Evolutionary conservation across 371 early-diverging fungal species (phyloP), one percentile per base, ranked within the genome.

Genomic region (Mucor ambiguus): DNA sequence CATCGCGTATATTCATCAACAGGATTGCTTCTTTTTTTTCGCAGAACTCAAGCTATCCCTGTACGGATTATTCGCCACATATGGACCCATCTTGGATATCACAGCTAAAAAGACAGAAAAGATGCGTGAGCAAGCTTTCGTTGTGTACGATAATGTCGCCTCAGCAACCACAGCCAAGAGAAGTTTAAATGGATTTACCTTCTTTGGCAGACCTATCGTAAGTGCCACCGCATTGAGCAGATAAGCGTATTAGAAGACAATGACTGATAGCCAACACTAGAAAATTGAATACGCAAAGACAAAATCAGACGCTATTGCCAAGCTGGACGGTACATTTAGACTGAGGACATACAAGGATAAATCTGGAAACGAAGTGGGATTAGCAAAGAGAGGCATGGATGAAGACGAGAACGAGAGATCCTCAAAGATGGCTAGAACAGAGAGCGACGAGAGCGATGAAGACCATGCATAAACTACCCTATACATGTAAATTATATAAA

Each of bases 81-180:
- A 90, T 75, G 98, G 98, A n/a, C 79, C 85, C 38, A 86, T 98
- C n/a, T 61, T 96, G 29, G 96, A 95, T 65, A 89, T 98, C 37
- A 91, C 92, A 5, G 69, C 94, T 11, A 83, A 86, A 65, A 86
- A 90, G 61, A 89, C 89, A 14, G 75, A 84, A 59, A 87, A 90
- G 68, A 91, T 93, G 92, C 92, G 97, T 20, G 97, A 97, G n/a
- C 98, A 98, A 77, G 98, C 98, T 1, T 97, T 95, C 75, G 80
- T 98, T 32, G 94, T 91, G 30, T 97, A 93, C 74, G 80, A 82
- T 54, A 90, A 95, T 60, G 80, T 92, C 41, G 80, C 93, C 5
- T 78, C 87, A 22, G 95, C 98, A 1, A 80, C 92, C 12, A 77
- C 87, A 12, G 94, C 94, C 28, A 68, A 92, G 69, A 80, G 93